Conservation (phyloP, 1,284 basidiomycete species). For the Leccinum subrobustum region DNA sequence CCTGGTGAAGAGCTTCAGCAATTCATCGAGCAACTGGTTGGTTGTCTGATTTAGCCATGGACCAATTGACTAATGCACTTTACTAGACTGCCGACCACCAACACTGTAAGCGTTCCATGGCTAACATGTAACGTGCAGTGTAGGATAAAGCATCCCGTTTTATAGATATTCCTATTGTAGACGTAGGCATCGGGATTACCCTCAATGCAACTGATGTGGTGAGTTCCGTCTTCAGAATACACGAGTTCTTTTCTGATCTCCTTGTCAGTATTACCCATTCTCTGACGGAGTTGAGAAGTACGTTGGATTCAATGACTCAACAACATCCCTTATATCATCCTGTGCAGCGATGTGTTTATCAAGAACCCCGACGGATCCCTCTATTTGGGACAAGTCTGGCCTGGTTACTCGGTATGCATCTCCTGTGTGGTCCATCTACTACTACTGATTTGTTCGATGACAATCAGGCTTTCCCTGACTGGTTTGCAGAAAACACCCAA, state of each 20-base stretch:
- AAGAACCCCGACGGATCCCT: conserved; percentile 66
- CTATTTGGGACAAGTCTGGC: conserved; percentile 69
- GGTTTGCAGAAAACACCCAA: conserved; percentile 60
- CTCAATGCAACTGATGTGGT: conserved; percentile 44
- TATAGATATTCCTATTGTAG: conserved; percentile 46
- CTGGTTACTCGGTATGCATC: conserved; percentile 45
- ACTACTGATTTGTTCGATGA: neutral
- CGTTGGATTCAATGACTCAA: conserved; percentile 9
- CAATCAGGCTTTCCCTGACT: conserved; percentile 60
- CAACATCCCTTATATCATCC: neutral
- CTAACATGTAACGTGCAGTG: neutral
- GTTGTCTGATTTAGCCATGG: neutral
- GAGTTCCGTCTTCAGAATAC: conserved; percentile 13
- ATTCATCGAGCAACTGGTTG: conserved; percentile 49
- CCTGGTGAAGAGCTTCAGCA: conserved; percentile 54
- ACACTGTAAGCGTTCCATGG: conserved; percentile 33
- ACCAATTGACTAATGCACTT: neutral
- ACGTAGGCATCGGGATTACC: conserved; percentile 36
- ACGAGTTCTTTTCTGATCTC: neutral
- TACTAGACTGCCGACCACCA: conserved; percentile 40
- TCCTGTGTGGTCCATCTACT: neutral
- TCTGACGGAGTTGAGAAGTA: conserved; percentile 42
- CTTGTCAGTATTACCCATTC: conserved; percentile 46
- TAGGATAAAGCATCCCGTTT: neutral
- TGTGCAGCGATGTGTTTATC: conserved; percentile 55